These are phyloP conservation scores for Leishmania gerbilli DNA, from an alignment of 208 protist species.

Conservation along the genomic window DNA sequence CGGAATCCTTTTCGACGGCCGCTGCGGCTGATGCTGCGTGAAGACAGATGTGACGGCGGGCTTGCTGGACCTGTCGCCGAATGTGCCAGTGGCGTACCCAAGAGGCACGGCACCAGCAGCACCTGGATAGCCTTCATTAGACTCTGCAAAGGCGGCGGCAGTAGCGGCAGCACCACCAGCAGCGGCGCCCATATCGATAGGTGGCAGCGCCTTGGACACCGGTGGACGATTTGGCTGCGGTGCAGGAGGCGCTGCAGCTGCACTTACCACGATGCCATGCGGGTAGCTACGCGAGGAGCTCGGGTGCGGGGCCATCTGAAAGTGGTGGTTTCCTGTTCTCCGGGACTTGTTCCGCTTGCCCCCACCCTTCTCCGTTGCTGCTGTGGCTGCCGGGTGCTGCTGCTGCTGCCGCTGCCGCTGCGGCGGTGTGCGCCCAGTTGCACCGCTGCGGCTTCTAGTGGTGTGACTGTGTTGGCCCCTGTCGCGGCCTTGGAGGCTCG, in stretches of 20 bases:
- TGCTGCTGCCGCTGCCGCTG: background rate
- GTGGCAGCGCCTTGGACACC: conserved; percentile 1
- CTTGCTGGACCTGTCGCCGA: background rate
- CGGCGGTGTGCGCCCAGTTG: background rate
- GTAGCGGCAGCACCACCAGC: background rate
- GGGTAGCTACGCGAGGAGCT: background rate
- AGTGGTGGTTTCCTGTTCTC: background rate
- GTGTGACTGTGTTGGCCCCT: background rate
- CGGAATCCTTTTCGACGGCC: background rate
- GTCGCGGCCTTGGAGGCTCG: background rate
- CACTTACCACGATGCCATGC: background rate
- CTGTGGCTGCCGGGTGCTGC: background rate
- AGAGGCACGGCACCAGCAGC: background rate
- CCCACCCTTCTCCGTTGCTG: background rate
- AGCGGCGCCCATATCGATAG: background rate
- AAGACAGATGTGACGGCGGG: background rate
- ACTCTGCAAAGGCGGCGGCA: background rate
- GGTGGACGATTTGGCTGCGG: conserved; percentile 1
- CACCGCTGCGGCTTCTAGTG: background rate
- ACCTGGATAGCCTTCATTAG: background rate
- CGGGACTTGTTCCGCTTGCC: background rate
- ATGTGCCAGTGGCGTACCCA: background rate
- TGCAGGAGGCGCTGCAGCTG: background rate
- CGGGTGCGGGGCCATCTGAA: background rate
- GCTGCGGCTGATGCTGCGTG: conserved; percentile 13